phyloP scores from a whole-genome alignment of 2,329 filamentous ascomycete species.

The Pyrenophora teres region DNA sequence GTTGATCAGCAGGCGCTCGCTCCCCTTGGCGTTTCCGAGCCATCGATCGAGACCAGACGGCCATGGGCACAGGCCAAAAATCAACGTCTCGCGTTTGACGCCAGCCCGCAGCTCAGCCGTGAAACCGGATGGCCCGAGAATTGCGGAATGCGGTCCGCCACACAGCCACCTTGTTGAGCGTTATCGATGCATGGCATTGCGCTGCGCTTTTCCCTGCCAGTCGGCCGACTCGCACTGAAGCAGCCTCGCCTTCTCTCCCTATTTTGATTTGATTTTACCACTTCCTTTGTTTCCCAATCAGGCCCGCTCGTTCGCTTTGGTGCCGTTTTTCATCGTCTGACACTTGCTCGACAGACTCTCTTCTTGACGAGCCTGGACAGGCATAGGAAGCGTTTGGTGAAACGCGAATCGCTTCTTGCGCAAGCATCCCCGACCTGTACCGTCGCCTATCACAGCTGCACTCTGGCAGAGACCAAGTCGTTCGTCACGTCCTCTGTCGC shows the following conservation, averaged over 20 bases:
- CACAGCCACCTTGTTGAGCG: conserved; percentile 3
- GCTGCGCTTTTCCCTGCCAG: background rate
- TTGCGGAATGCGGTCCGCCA: conserved; percentile 2
- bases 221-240: background rate
- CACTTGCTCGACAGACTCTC: conserved; percentile 9
- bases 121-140: conserved; percentile 5
- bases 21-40: conserved; percentile 4
- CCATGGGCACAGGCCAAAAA: conserved; percentile 1
- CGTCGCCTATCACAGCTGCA: conserved; percentile 3
- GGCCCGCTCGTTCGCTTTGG: background rate
- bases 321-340: conserved; percentile 1
- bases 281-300: background rate
- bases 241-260: background rate
- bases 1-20: conserved; percentile 5
- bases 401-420: conserved; percentile 38
- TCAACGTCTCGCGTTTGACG: conserved; percentile 4
- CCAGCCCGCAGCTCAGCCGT: conserved; percentile 6
- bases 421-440: conserved; percentile 10
- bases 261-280: background rate
- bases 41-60: background rate
- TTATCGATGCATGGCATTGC: conserved; percentile 2
- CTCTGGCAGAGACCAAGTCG: background rate
- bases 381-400: conserved; percentile 41
- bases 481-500: conserved; percentile 1
- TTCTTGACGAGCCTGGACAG: conserved; percentile 9